Evolutionary conservation across 2,329 filamentous ascomycete species (phyloP), one percentile per base, ranked within the genome.

Genomic region (Beauveria asiatica): DNA sequence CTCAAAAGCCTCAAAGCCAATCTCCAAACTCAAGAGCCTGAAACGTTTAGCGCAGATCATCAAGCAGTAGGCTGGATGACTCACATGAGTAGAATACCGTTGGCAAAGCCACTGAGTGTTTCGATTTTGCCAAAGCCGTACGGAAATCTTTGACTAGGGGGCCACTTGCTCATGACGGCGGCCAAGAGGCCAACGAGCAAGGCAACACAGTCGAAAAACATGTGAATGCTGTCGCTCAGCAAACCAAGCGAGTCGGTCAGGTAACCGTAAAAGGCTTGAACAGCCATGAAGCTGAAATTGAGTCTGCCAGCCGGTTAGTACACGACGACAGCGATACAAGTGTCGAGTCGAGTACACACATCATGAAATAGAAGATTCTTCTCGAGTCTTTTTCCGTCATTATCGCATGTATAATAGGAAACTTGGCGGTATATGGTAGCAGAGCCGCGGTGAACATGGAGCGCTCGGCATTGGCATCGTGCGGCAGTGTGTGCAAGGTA

Each of bases 41-140:
- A 62, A 58, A 25, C 41, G 41, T 55, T 48, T 19, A 51, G 39
- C 56, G 7, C 19, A 5, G 16, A 4, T 17, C 11, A 30, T 21
- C 11, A n/a, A 50, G 13, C 11, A 9, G 17, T 11, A n/a, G 19
- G 17, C 7, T 44, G 16, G 21, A 49, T 9, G 33, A 69, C 85
- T 72, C 75, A 92, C 88, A 99, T 89, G 52, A 99, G 76, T 66
- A 99, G 93, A 30, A 99, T 88, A 8, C 94, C 94, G 69, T 99
- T 99, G 65, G 90, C 94, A 72, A 99, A 97, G 0, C 94, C 94
- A 62, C 93, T 96, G 61, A 99, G 77, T 0, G 92, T 97, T 75
- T 99, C 94, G 61, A 99, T 90, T 74, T 97, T 99, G 61, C 93
- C 92, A 71, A 96, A 94, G 0, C 94, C 94, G 69, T 97, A 97